Conservation (phyloP, 1,284 basidiomycete genomes). For the Cryptococcus floricola region DNA sequence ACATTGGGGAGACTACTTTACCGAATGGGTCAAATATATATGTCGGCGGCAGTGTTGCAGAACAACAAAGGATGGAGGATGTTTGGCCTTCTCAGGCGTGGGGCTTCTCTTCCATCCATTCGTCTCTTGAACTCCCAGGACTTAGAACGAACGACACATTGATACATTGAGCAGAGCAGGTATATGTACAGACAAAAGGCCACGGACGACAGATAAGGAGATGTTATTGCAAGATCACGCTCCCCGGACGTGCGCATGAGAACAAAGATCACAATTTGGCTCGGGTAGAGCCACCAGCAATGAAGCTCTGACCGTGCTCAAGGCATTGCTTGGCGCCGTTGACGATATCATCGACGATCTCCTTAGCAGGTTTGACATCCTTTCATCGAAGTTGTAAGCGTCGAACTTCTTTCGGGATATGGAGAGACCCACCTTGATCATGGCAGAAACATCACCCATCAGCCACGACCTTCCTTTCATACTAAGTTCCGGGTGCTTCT, state of each 20-base stretch:
- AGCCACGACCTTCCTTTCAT: conserved; percentile 64
- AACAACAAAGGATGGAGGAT: too few species aligned
- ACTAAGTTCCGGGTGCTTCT: conserved; percentile 71
- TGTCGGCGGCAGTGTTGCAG: too few species aligned
- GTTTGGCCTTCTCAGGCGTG: too few species aligned
- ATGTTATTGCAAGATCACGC: not conserved
- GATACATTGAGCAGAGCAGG: not conserved
- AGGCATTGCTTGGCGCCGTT: conserved; percentile 31
- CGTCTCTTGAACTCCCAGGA: too few species aligned
- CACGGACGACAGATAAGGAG: not conserved
- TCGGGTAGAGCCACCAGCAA: not conserved
- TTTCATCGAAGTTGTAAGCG: conserved; percentile 24
- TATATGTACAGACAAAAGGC: not conserved
- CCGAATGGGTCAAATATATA: too few species aligned
- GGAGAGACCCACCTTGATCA: conserved; percentile 55
- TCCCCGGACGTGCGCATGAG: too few species aligned
- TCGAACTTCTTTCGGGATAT: not conserved
- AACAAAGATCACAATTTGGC: not conserved
- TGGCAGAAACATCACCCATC: conserved; percentile 72
- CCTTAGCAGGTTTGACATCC: conserved; percentile 70
- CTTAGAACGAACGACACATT: too few species aligned
- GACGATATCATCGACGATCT: conserved; percentile 73
- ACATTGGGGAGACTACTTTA: too few species aligned
- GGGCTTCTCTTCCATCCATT: not conserved
- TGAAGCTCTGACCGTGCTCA: conserved; percentile 17